Conservation (phyloP, 1,139 yeast species). For the Pneumocystis oryctolagi region DNA sequence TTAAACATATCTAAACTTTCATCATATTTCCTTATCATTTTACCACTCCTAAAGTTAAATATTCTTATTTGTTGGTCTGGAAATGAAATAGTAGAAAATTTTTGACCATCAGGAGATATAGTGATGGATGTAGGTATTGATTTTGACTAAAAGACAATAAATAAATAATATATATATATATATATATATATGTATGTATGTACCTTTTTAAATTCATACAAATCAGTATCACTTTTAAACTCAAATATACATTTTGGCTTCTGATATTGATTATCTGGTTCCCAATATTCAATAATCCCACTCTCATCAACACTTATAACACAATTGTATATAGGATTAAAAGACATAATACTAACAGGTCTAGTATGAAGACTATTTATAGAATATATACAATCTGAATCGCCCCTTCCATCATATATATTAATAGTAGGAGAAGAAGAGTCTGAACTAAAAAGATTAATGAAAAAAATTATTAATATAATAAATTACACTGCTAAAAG, state of each 20-base stretch:
- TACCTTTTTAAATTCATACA: conserved; percentile 28
- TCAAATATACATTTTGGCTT: conserved; percentile 22
- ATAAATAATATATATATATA: neutral
- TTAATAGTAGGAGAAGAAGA: conserved; percentile 17
- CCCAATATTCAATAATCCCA: conserved; percentile 38
- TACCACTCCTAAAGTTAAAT: conserved; percentile 28
- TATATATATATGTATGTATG: neutral
- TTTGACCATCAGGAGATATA: conserved; percentile 21
- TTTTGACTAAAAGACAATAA: conserved; percentile 16
- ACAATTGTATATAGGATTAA: conserved; percentile 24
- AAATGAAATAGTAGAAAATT: conserved; percentile 22
- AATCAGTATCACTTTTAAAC: conserved; percentile 32
- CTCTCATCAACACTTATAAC: conserved; percentile 29
- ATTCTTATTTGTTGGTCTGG: conserved; percentile 27
- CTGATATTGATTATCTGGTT: conserved; percentile 17
- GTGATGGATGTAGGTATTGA: conserved; percentile 19
- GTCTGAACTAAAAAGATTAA: conserved; percentile 16
- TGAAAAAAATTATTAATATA: neutral
- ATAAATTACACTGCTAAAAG: conserved; percentile 13
- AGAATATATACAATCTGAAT: conserved; percentile 15
- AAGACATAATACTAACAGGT: conserved; percentile 24
- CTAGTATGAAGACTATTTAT: conserved; percentile 23
- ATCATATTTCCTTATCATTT: conserved; percentile 25
- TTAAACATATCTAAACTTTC: conserved; percentile 22
- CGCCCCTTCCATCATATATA: conserved; percentile 20